Evolutionary conservation across 495 filamentous ascomycete genomes (phyloP), one percentile per base, ranked within the genome.

Genomic region (Chaetomium fimeti): DNA sequence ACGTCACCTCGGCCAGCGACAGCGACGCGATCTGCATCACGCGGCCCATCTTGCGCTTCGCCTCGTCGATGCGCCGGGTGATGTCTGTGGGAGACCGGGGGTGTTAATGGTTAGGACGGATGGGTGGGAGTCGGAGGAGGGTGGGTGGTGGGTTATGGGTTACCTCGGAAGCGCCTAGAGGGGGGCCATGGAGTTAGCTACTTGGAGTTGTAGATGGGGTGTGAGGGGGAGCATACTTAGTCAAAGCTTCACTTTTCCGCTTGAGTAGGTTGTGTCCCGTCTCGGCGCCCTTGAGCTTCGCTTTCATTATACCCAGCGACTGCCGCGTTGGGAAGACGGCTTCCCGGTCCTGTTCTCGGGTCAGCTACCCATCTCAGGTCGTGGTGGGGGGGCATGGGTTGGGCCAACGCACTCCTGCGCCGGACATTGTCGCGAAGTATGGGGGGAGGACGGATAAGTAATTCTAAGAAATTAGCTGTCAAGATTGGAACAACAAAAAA

Each of bases 21-120:
- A 99, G 97, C 29, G 95, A 92, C 15, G 94, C 94, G 76, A 99
- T 94, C 73, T 97, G 93, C 94, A 99, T 98, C 16, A 99, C 95
- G 15, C 94, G 88, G 49, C 94, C 94, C 94, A 99, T 99, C 82
- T 99, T 99, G 66, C 91, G 91, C 79, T 99, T 99, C 29, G 94
- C 94, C 76, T 98, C 93, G 80, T 98, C 94, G 78, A 99, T 98
- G 62, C 94, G 91, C 64, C 88, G 84, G 60, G 94, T 97, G 71
- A 99, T 99, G 72, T 22, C n/a, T 20, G 45, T 20, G 22, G 9
- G 18, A 13, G 47, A 1, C 27, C 27, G 36, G 29, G 25, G 8
- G 40, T 25, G 22, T 8, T n/a, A 43, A 36, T 27, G 8, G 43
- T 52, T 52, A 15, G 28, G 7, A 13, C 15, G 45, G 32, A 6